Conservation (phyloP, 2,329 filamentous ascomycete species). For the Coniochaeta hoffmannii region DNA sequence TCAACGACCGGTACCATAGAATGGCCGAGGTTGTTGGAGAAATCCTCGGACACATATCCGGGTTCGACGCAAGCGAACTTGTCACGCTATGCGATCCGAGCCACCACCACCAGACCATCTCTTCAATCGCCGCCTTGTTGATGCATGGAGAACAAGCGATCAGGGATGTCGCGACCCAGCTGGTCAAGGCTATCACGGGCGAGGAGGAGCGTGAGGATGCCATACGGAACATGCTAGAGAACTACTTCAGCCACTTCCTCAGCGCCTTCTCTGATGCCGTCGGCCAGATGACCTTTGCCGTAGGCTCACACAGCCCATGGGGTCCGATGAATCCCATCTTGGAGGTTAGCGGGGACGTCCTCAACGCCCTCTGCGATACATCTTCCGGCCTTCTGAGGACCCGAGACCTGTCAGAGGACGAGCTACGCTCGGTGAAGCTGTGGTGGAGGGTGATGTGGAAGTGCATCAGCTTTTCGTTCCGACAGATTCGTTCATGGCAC, state of each 20-base stretch:
- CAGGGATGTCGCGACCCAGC: conserved; percentile 70
- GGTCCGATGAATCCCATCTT: conserved; percentile 50
- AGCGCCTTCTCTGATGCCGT: conserved; percentile 36
- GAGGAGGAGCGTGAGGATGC: conserved; percentile 49
- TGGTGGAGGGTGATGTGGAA: conserved; percentile 87
- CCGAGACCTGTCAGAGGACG: conserved; percentile 49
- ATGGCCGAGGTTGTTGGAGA: conserved; percentile 56
- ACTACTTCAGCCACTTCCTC: conserved; percentile 36
- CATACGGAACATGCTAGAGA: conserved; percentile 35
- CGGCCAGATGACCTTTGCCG: conserved; percentile 30
- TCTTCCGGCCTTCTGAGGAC: conserved; percentile 47
- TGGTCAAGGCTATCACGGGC: conserved; percentile 75
- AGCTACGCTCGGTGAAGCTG: conserved; percentile 58
- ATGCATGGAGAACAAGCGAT: conserved; percentile 75
- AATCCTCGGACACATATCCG: conserved; percentile 71
- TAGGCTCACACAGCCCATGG: conserved; percentile 38
- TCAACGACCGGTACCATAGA: conserved; percentile 53
- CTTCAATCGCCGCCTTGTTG: conserved; percentile 69
- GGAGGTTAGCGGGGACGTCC: conserved; percentile 48
- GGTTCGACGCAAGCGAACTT: conserved; percentile 65
- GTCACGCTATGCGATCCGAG: conserved; percentile 61
- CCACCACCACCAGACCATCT: conserved; percentile 53
- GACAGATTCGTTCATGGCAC: conserved; percentile 79
- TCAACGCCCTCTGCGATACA: conserved; percentile 49
- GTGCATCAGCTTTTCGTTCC: conserved; percentile 72